Percentiles rank a stretch among this genome's conserved stretches.
These are phyloP conservation scores for Aspergillus steynii DNA, from an alignment of 495 filamentous ascomycete genomes.

Conservation along the genomic window DNA sequence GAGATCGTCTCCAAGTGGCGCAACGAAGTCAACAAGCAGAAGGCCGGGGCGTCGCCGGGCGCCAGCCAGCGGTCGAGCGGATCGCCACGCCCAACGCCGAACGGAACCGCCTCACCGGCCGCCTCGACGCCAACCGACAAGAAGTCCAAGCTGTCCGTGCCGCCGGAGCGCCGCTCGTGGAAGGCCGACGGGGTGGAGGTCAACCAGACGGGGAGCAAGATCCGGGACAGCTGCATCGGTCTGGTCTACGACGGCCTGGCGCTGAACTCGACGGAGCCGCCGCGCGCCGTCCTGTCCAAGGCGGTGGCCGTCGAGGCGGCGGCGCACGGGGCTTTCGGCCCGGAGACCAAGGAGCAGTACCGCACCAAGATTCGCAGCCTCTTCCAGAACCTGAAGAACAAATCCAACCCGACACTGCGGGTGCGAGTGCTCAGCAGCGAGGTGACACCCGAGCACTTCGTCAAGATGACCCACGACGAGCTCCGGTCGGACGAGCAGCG, in stretches of 20 bases:
- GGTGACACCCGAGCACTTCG: slow-evolving; percentile 69
- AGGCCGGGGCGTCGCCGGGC: slow-evolving; percentile 52
- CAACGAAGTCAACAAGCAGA: slow-evolving; percentile 73
- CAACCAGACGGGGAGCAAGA: slow-evolving; percentile 64
- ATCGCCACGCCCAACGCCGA: slow-evolving; percentile 40
- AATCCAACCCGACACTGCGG: slow-evolving; percentile 75
- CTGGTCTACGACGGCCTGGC: slow-evolving; percentile 78
- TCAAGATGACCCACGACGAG: slow-evolving; percentile 73
- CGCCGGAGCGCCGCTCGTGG: slow-evolving; percentile 75
- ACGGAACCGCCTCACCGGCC: slow-evolving; percentile 42
- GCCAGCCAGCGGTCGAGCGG: slow-evolving; percentile 42
- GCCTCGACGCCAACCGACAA: slow-evolving; percentile 47
- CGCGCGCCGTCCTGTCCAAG: slow-evolving; percentile 61
- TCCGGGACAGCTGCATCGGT: slow-evolving; percentile 80
- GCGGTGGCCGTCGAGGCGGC: slow-evolving; percentile 73
- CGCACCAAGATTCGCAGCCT: slow-evolving; percentile 84
- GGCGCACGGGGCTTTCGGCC: slow-evolving; percentile 61
- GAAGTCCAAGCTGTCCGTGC: slow-evolving; percentile 63
- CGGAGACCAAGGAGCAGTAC: slow-evolving; percentile 72
- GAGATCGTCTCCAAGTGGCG: slow-evolving; percentile 90
- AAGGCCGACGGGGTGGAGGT: slow-evolving; percentile 76
- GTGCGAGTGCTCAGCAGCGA: slow-evolving; percentile 71
- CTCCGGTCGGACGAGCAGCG: slow-evolving; percentile 73
- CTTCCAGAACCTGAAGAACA: slow-evolving; percentile 91
- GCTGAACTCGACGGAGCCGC: slow-evolving; percentile 41